Conservation (phyloP, 2,329 filamentous ascomycete species). For the Talaromyces sp. region DNA sequence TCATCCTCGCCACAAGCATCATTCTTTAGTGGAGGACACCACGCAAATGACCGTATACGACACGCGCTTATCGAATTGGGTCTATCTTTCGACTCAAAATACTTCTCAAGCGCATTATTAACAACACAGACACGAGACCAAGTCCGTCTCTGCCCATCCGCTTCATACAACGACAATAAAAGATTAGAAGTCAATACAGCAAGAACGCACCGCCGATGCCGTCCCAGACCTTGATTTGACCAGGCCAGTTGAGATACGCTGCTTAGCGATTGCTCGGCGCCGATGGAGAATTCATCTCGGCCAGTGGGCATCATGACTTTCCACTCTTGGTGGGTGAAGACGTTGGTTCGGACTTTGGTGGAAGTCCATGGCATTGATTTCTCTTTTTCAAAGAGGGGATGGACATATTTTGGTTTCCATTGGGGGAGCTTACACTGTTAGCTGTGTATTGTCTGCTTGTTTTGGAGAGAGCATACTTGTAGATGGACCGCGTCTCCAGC, state of each 20-base stretch:
- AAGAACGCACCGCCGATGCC: slow-evolving; percentile 53
- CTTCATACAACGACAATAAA: slow-evolving; percentile 56
- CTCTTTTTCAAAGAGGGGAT: slow-evolving; percentile 19
- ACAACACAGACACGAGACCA: slow-evolving; percentile 55
- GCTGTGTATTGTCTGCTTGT: background rate
- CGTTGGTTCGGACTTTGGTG: slow-evolving; percentile 47
- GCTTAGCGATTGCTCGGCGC: slow-evolving; percentile 57
- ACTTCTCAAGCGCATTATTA: slow-evolving; percentile 46
- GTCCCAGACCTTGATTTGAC: slow-evolving; percentile 56
- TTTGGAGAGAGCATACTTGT: slow-evolving; percentile 36
- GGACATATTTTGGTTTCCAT: slow-evolving; percentile 18
- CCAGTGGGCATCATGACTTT: slow-evolving; percentile 45
- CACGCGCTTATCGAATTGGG: slow-evolving; percentile 25
- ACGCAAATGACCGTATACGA: slow-evolving; percentile 42
- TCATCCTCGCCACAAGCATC: slow-evolving; percentile 1
- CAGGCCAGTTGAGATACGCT: slow-evolving; percentile 51
- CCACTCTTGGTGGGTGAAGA: slow-evolving; percentile 53
- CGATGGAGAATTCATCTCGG: slow-evolving; percentile 52
- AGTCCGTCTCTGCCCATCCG: slow-evolving; percentile 43
- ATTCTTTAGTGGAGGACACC: slow-evolving; percentile 33
- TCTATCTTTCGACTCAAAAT: slow-evolving; percentile 30
- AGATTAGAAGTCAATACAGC: slow-evolving; percentile 57
- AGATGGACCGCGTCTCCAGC: slow-evolving; percentile 55
- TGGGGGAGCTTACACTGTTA: slow-evolving; percentile 13
- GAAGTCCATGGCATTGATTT: slow-evolving; percentile 34